A percentile compares a stretch with the other conserved stretches of the same genome.
These are phyloP conservation scores for Boechera retrofracta DNA, from an alignment of 345 rosid species.

Conservation along the genomic window DNA sequence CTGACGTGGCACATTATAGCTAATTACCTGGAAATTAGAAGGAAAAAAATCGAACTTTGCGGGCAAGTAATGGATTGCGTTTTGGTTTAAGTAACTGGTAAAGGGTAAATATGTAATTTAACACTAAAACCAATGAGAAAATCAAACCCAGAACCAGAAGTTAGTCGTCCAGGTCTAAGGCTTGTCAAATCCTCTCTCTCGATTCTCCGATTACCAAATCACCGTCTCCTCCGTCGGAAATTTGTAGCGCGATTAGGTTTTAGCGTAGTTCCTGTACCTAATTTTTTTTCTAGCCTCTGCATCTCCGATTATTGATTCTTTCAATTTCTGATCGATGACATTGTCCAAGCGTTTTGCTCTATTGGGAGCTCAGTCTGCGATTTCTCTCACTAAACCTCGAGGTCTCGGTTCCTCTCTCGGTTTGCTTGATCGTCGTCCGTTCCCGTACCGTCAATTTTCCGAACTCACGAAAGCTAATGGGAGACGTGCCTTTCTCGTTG, in stretches of 20 bases:
- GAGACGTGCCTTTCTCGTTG: slow-evolving; percentile 88
- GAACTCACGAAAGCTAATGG: slow-evolving; percentile 67
- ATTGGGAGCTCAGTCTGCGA: slow-evolving; percentile 26
- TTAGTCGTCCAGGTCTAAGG: too few species aligned
- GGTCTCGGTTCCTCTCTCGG: neutral
- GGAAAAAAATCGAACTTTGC: neutral
- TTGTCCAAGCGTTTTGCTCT: slow-evolving; percentile 13
- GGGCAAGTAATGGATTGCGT: neutral
- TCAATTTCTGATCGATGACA: slow-evolving; percentile 19
- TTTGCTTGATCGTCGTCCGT: slow-evolving; percentile 7
- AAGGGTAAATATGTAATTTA: neutral
- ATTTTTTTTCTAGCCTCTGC: too few species aligned
- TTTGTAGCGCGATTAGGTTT: neutral
- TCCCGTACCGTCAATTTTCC: slow-evolving; percentile 40
- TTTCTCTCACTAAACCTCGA: slow-evolving; percentile 17
- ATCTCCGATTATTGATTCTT: neutral
- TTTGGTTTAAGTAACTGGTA: neutral
- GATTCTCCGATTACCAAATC: neutral
- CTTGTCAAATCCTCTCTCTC: neutral
- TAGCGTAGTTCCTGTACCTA: neutral
- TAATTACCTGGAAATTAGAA: too few species aligned
- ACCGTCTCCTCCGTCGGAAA: neutral
- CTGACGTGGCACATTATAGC: neutral
- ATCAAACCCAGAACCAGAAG: too few species aligned
- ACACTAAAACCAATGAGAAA: too few species aligned